Evolutionary conservation across 805 yeast species (phyloP), one percentile per base, ranked within the genome.

Genomic region (Ogataea dorogensis): DNA sequence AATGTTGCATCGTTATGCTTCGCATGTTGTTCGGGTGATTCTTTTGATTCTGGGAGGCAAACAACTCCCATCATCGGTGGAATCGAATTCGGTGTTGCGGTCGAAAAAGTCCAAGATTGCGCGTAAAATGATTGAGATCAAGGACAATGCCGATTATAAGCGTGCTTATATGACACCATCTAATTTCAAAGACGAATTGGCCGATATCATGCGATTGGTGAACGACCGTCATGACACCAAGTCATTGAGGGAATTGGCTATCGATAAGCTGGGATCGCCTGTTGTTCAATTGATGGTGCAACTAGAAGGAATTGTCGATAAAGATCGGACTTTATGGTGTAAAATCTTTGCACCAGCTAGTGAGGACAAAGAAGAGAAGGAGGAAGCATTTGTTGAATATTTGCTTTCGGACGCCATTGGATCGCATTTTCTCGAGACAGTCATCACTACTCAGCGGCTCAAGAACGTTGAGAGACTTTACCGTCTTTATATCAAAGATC

Each of bases 321-420:
- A 78, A 51, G 86, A 79, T 36, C 77, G 91, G 56, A 66, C 77
- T 14, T 64, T 81, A 43, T 83, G 88, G 82, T 79, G 79, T 51
- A 58, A 73, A 27, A 66, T 81, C 0, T 85, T 87, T 63, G 58
- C 61, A 28, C 61, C 63, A 26, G 74, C 71, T 8, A 64, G 65
- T 10, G 74, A 67, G 3, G 78, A 70, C 17, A 68, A 61, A 33
- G 79, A 81, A 44, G 34, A 74, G 1, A 71, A 75, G 40, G 93
- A 85, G 50, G 89, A 75, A 44, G 77, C 93, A 0, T 88, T 84
- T 58, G 80, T 89, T 19, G 96, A 88, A 56, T 84, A 83, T 51
- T 67, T 89, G 36, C 63, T 91, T 23, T 77, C 93, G 7, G 96
- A 88, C 54, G 69, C 94, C 1, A 86, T 89, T n/a, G 98, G 98